phyloP scores from a whole-genome alignment of 2,329 filamentous ascomycete species.

The Penicillium sclerotiorum region DNA sequence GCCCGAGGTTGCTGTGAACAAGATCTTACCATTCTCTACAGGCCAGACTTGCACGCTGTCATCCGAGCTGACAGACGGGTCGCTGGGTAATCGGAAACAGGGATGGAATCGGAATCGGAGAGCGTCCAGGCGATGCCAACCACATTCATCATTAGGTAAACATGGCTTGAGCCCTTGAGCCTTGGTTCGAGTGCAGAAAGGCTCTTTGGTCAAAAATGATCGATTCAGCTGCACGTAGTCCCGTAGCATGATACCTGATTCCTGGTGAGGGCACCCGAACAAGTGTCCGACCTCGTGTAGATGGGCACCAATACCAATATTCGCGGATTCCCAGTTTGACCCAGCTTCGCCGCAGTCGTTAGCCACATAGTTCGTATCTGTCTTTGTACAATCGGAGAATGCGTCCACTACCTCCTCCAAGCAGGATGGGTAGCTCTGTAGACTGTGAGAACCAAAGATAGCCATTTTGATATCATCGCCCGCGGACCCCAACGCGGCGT shows the following conservation, averaged over 20 bases:
- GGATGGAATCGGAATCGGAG: slow-evolving; percentile 89
- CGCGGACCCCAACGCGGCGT: slow-evolving; percentile 79
- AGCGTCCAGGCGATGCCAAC: slow-evolving; percentile 87
- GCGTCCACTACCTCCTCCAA: slow-evolving; percentile 89
- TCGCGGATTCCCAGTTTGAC: slow-evolving; percentile 93
- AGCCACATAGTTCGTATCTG: slow-evolving; percentile 75
- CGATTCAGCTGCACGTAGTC: slow-evolving; percentile 86
- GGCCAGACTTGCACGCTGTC: slow-evolving; percentile 84
- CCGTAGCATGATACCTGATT: slow-evolving; percentile 86
- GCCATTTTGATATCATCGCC: slow-evolving; percentile 76
- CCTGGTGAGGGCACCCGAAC: slow-evolving; percentile 87
- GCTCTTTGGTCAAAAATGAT: slow-evolving; percentile 77
- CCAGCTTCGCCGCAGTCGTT: slow-evolving; percentile 87
- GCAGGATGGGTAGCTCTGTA: slow-evolving; percentile 86
- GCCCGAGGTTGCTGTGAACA: slow-evolving; percentile 78
- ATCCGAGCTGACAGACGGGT: slow-evolving; percentile 66
- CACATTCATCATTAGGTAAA: slow-evolving; percentile 77
- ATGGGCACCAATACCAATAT: slow-evolving; percentile 90
- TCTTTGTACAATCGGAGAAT: slow-evolving; percentile 87
- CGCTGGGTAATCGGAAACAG: slow-evolving; percentile 81
- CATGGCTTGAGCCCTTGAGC: slow-evolving; percentile 75
- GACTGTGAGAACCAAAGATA: slow-evolving; percentile 87
- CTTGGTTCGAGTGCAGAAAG: slow-evolving; percentile 84
- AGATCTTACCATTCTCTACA: slow-evolving; percentile 73
- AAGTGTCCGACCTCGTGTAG: slow-evolving; percentile 88